A percentile compares a stretch with the other conserved stretches of the same genome.
phyloP scores from a whole-genome alignment of 2,329 filamentous ascomycete genomes.

The Aureobasidium sp. region DNA sequence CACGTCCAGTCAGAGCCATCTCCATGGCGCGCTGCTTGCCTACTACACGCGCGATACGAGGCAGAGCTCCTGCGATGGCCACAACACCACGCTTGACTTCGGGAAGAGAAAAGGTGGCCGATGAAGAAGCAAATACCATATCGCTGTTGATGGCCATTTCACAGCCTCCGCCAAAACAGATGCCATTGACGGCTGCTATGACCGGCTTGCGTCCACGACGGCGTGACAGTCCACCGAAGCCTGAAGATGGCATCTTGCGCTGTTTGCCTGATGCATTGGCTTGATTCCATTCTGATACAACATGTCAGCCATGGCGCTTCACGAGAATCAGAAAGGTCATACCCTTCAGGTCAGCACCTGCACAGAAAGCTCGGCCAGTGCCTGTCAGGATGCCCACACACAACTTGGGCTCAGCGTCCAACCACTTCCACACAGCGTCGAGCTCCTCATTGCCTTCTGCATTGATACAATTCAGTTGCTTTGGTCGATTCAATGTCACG shows the following conservation, averaged over 20 bases:
- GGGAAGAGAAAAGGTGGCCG: conserved; percentile 60
- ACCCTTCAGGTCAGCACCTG: conserved; percentile 33
- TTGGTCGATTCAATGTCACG: conserved; percentile 29
- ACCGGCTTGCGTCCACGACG: conserved; percentile 66
- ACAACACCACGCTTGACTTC: conserved; percentile 67
- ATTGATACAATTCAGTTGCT: conserved; percentile 31
- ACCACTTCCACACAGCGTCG: conserved; percentile 28
- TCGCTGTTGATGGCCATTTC: conserved; percentile 72
- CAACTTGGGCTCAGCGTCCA: conserved; percentile 28
- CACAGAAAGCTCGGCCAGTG: conserved; percentile 31
- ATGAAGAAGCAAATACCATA: conserved; percentile 55
- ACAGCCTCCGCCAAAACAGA: conserved; percentile 68
- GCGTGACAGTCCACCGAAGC: conserved; percentile 61
- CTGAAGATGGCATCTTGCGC: conserved; percentile 34
- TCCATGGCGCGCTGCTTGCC: conserved; percentile 64
- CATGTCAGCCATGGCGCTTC: neutral
- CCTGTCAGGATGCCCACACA: conserved; percentile 31
- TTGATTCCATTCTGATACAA: conserved; percentile 29
- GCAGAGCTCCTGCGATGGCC: conserved; percentile 63
- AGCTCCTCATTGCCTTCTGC: conserved; percentile 27
- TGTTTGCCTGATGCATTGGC: conserved; percentile 22
- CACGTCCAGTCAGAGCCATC: conserved; percentile 60
- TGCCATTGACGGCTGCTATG: conserved; percentile 68
- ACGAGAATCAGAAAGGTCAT: neutral
- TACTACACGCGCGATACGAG: conserved; percentile 58